Base-by-base conservation (phyloP, 2,329 filamentous ascomycete genomes). In the Parastagonospora avenae region DNA sequence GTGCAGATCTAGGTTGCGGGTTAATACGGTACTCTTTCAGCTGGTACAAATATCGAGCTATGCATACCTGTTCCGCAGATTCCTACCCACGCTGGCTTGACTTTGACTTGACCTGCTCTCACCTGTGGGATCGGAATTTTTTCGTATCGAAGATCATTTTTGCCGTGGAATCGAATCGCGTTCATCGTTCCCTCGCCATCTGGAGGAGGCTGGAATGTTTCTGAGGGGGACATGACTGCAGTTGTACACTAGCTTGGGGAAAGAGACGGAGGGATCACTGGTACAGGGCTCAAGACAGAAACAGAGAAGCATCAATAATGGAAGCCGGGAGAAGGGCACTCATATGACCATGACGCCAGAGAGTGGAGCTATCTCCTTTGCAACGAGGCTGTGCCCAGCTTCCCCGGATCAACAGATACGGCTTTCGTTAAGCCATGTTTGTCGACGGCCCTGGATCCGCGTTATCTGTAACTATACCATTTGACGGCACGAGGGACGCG, bases 151-250 rank as follows among this genome's bases (percentile, higher is more conserved):
- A 79, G 61, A 47, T 79, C 76, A 38, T 68, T 62, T 50, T 78
- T 64, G 14, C 77, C 77, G 56, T 79, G 72, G 60, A 77, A 79
- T 2, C 76, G 73, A 8, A 79, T 65, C n/a, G 77, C 77, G 52
- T 77, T 76, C 77, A 79, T 79, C 8, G 63, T 74, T 27, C 52
- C 55, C 9, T 52, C 42, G 8, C 54, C 57, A 14, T 50, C 27
- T 14, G 48, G 50, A n/a, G 63, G 50, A 41, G 65, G 58, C 36
- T 57, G 43, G 28, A 54, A 60, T 8, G 48, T 28, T 38, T 57
- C 53, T 43, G 41, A n/a, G n/a, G 38, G 33, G 16, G 52, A 35
- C 45, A 54, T 52, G 29, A 8, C 27, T 14, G 8, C 15, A 37
- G 11, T 8, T 11, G 10, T 38, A 30, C 29, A 24, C 28, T 19